These are phyloP conservation scores for Colletotrichum sp. DNA, from an alignment of 2,329 filamentous ascomycete genomes.

Conservation along the genomic window DNA sequence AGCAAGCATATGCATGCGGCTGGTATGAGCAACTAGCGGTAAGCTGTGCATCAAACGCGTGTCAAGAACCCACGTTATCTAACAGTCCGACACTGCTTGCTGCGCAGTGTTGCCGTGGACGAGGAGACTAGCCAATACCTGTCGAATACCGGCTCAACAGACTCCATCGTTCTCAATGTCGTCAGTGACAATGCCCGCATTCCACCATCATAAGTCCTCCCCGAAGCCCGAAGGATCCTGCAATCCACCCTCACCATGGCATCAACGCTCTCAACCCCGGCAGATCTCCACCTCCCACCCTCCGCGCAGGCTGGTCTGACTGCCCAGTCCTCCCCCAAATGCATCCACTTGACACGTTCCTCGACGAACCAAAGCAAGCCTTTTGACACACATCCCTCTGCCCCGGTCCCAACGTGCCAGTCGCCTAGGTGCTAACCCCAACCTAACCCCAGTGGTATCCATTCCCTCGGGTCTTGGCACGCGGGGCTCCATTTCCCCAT, in stretches of 20 bases:
- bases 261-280: background rate
- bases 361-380: conserved; percentile 4
- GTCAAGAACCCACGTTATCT: background rate
- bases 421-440: background rate
- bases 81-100: background rate
- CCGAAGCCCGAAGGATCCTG: background rate
- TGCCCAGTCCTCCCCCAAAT: background rate
- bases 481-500: conserved; percentile 10
- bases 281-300: background rate
- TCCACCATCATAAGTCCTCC: background rate
- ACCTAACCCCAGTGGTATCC: conserved; percentile 7
- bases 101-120: background rate
- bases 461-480: conserved; percentile 21
- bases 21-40: background rate
- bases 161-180: background rate
- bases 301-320: background rate
- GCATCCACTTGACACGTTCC: background rate
- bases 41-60: background rate
- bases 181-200: background rate
- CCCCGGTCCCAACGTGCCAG: conserved; percentile 4
- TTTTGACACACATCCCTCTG: background rate
- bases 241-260: background rate
- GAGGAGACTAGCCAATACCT: background rate
- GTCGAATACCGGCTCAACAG: background rate
- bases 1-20: background rate